These are phyloP conservation scores for Alternaria sp. DNA, from an alignment of 2,329 filamentous ascomycete genomes.

Conservation along the genomic window DNA sequence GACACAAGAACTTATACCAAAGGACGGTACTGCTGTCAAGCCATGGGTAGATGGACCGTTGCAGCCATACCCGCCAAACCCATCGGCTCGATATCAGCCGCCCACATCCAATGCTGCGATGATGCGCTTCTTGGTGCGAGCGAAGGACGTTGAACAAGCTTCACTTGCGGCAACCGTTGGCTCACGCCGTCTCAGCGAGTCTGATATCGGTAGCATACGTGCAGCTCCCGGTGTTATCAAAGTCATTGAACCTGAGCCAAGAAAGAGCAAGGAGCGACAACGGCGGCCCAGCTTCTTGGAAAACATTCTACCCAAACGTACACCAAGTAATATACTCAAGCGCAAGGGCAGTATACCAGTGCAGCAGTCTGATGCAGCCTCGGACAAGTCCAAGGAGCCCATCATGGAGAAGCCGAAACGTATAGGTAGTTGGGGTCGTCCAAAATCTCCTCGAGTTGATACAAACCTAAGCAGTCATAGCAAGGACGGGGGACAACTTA, in stretches of 20 bases:
- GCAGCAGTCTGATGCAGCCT: conserved; percentile 28
- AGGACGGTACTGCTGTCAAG: conserved; percentile 37
- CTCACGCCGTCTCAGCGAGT: conserved; percentile 68
- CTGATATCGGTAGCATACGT: conserved; percentile 66
- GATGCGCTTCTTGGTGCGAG: conserved; percentile 56
- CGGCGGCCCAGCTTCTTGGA: conserved; percentile 63
- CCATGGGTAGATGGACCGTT: conserved; percentile 59
- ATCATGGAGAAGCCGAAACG: conserved; percentile 45
- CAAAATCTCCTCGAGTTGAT: conserved; percentile 50
- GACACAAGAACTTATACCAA: conserved; percentile 23
- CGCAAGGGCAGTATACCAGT: conserved; percentile 53
- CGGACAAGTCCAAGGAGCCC: conserved; percentile 42
- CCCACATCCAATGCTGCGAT: conserved; percentile 62
- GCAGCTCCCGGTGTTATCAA: conserved; percentile 67
- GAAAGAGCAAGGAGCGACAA: conserved; percentile 47
- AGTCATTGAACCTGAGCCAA: conserved; percentile 58
- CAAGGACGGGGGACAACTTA: conserved; percentile 62
- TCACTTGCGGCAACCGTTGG: conserved; percentile 72
- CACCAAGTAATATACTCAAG: conserved; percentile 55
- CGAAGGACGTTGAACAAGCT: conserved; percentile 59
- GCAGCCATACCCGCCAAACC: conserved; percentile 33
- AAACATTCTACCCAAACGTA: conserved; percentile 50
- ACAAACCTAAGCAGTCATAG: conserved; percentile 49
- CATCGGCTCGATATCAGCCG: conserved; percentile 54
- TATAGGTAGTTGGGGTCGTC: conserved; percentile 51